Percentiles rank a stretch among this genome's conserved stretches.
These are phyloP conservation scores for Candida corydali DNA, from an alignment of 805 yeast genomes.

Conservation along the genomic window DNA sequence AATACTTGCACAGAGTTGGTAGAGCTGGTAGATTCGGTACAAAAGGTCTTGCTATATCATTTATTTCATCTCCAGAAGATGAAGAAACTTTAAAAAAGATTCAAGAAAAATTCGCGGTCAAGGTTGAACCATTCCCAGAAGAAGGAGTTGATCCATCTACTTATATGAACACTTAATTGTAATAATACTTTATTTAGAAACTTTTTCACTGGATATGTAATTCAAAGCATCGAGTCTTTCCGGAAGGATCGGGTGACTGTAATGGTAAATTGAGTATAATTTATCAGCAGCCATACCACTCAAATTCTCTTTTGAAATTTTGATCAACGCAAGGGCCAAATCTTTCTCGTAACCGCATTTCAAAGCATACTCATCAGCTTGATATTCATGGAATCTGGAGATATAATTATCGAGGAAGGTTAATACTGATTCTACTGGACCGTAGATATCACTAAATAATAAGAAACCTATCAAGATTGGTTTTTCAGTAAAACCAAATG, in stretches of 20 bases:
- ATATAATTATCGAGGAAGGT: constrained; percentile 64
- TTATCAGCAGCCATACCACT: constrained; percentile 86
- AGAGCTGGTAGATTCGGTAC: constrained; percentile 99
- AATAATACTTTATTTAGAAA: constrained; percentile 7
- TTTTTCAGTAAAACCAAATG: constrained; percentile 70
- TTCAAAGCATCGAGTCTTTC: constrained; percentile 83
- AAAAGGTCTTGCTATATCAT: constrained; percentile 93
- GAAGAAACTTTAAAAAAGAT: constrained; percentile 86
- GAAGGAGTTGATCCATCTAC: constrained; percentile 98
- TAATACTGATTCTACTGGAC: constrained; percentile 70
- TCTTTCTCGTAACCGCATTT: constrained; percentile 65
- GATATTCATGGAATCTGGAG: constrained; percentile 85
- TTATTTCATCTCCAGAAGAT: constrained; percentile 81
- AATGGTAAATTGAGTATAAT: constrained; percentile 82
- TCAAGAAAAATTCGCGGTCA: constrained; percentile 96
- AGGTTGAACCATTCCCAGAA: constrained; percentile 91
- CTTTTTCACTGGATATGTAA: constrained; percentile 37
- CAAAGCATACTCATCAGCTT: constrained; percentile 88
- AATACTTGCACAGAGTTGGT: constrained; percentile 98
- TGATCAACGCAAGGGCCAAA: constrained; percentile 69
- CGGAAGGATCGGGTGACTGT: constrained; percentile 87
- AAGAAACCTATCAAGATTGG: constrained; percentile 82
- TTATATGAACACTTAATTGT: constrained; percentile 80
- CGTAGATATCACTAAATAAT: constrained; percentile 71
- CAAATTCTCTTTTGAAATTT: constrained; percentile 75